Base-by-base conservation (phyloP, 139 green algal species). In the Micractinium conductrix region DNA sequence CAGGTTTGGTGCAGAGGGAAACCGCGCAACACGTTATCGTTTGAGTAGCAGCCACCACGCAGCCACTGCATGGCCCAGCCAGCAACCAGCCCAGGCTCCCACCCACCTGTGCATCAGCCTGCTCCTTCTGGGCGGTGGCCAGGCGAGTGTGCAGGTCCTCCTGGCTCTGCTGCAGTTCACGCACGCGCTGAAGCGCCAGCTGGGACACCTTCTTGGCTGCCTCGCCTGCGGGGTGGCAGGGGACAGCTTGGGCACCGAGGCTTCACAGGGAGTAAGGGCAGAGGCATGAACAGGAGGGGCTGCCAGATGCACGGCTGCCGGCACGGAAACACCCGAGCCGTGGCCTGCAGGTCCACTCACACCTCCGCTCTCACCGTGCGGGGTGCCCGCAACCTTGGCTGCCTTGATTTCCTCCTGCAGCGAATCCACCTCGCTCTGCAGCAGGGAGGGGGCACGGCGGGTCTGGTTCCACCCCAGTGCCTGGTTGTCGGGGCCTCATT, bases 201-300 rank as follows among this genome's bases (percentile, higher is more conserved):
- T 48, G 67, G 37, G 60, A 78, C 67, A 85, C 80, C 24, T 40
- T 78, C 67, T 85, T 85, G 80, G 80, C 80, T 2, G 19, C 80
- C 74, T 81, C 50, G 35, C 74, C 74, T 80, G 74, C 74, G 33
- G 12, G 8, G 44, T 22, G 4, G 30, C 2, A 48, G 48, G 74
- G 33, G 19, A 33, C 10, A 22, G 6, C 6, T 28, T 16, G n/a
- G 33, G 74, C 74, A 43, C 40, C n/a, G n/a, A n/a, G n/a, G n/a
- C n/a, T n/a, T n/a, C n/a, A n/a, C n/a, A n/a, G n/a, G n/a, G n/a
- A n/a, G n/a, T n/a, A n/a, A n/a, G n/a, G n/a, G n/a, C n/a, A n/a
- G n/a, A n/a, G n/a, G n/a, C n/a, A n/a, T n/a, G n/a, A n/a, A n/a
- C n/a, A n/a, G n/a, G n/a, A n/a, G n/a, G n/a, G n/a, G n/a, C n/a